Conservation (phyloP, 2,329 filamentous ascomycete species). For the Hypoxylon rubiginosum region DNA sequence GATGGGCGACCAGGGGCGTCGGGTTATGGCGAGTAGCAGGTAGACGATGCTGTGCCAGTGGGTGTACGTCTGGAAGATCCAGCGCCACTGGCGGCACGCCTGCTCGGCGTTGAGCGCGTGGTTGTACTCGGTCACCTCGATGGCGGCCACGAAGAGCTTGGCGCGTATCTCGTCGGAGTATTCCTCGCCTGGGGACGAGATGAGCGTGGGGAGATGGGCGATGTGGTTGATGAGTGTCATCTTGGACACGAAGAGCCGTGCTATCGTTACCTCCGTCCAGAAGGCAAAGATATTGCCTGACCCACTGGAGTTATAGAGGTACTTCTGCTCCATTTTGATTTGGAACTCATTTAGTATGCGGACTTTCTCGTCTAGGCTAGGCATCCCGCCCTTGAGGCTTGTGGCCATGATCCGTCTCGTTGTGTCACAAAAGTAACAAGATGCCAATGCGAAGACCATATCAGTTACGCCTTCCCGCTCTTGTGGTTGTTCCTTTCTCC, state of each 20-base stretch:
- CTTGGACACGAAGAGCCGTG: slow-evolving; percentile 80
- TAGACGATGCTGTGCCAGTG: slow-evolving; percentile 67
- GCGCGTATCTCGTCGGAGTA: slow-evolving; percentile 74
- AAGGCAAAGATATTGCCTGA: slow-evolving; percentile 49
- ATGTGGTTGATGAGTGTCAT: slow-evolving; percentile 83
- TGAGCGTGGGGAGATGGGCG: slow-evolving; percentile 79
- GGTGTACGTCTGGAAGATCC: slow-evolving; percentile 65
- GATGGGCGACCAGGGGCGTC: slow-evolving; percentile 48
- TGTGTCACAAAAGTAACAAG: slow-evolving; percentile 54
- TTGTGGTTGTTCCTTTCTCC: slow-evolving; percentile 51
- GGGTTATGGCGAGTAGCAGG: slow-evolving; percentile 60
- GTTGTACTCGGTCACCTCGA: slow-evolving; percentile 81
- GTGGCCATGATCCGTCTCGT: slow-evolving; percentile 56
- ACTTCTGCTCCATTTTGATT: slow-evolving; percentile 56
- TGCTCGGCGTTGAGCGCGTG: slow-evolving; percentile 73
- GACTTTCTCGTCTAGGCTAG: slow-evolving; percentile 57
- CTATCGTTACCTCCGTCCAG: slow-evolving; percentile 67
- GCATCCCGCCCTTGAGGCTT: slow-evolving; percentile 46
- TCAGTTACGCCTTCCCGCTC: slow-evolving; percentile 61
- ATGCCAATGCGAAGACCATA: slow-evolving; percentile 58
- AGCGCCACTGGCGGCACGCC: slow-evolving; percentile 61
- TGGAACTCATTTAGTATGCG: slow-evolving; percentile 43
- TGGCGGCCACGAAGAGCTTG: slow-evolving; percentile 77
- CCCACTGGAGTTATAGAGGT: slow-evolving; percentile 57
- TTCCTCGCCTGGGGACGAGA: slow-evolving; percentile 67